Evolutionary conservation across 2,329 filamentous ascomycete genomes (phyloP).

Genomic region (Sporothrix dimorphospora): DNA sequence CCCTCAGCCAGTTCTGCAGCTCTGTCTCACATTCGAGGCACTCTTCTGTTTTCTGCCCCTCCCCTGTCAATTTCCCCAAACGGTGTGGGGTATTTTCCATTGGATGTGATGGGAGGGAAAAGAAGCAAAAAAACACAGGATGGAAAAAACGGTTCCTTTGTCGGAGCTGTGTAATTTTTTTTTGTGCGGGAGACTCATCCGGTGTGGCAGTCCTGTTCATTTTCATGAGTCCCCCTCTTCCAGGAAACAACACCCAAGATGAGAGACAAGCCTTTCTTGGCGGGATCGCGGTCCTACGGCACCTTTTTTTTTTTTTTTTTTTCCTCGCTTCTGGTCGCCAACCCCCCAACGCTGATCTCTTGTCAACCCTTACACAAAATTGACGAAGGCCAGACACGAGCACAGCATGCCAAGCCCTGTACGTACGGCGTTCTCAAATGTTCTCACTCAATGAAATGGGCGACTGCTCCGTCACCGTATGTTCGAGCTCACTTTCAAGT

Average conservation of each 20-base stretch:
- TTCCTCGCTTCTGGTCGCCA: not conserved
- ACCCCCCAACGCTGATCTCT: slow-evolving; percentile 11
- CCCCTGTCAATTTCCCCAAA: slow-evolving; percentile 13
- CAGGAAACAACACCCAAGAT: not conserved
- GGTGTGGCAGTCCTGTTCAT: not conserved
- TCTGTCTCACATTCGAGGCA: not conserved
- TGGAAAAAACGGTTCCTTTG: not conserved
- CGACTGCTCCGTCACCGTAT: not conserved
- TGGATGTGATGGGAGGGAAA: not conserved
- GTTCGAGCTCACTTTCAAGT: not conserved
- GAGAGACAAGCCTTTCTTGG: slow-evolving; percentile 12
- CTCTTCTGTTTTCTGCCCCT: not conserved
- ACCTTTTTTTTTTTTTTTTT: slow-evolving; percentile 6
- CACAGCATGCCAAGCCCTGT: slow-evolving; percentile 16
- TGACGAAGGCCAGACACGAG: not conserved
- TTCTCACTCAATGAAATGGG: not conserved
- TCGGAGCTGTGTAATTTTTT: not conserved
- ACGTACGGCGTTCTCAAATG: not conserved
- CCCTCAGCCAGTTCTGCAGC: not conserved
- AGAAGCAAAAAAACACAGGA: not conserved
- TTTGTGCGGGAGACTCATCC: slow-evolving; percentile 1
- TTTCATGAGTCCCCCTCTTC: not conserved
- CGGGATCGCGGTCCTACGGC: slow-evolving; percentile 15
- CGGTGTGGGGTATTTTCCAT: slow-evolving; percentile 12
- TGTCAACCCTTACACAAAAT: not conserved